Evolutionary conservation across 345 rosid species (phyloP).

Genomic region (Rhizophora apiculata): DNA sequence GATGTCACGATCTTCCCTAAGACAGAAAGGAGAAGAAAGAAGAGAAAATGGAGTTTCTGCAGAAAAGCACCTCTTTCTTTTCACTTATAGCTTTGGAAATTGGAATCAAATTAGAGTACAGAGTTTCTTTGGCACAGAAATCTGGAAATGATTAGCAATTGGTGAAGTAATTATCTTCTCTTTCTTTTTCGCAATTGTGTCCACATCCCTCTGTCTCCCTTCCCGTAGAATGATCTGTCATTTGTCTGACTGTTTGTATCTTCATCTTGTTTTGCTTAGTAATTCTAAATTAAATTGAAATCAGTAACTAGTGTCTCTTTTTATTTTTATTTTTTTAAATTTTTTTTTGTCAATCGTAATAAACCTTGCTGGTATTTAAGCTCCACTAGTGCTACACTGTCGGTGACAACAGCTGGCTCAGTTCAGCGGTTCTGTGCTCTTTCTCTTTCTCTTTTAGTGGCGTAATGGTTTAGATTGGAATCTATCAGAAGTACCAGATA

Average conservation of each 20-base stretch:
- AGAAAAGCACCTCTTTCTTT: background rate
- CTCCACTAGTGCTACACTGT: no score
- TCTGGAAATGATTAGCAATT: no score
- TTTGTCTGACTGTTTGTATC: constrained; percentile 23
- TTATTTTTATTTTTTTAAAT: no score
- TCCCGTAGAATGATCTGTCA: constrained; percentile 27
- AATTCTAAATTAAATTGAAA: constrained; percentile 14
- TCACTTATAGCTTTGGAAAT: no score
- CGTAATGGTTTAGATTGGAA: no score
- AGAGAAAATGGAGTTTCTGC: background rate
- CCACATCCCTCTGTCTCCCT: background rate
- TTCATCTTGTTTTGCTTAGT: constrained; percentile 11
- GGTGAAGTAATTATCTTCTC: no score
- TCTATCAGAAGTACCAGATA: no score
- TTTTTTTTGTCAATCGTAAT: background rate
- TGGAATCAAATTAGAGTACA: background rate
- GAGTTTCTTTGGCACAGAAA: background rate
- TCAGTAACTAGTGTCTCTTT: background rate
- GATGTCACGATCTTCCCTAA: background rate
- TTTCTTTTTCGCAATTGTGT: background rate
- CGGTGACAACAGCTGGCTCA: background rate
- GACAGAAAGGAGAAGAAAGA: background rate
- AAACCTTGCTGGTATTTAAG: no score
- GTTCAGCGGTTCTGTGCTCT: no score
- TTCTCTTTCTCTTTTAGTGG: no score